Percentiles rank a stretch among this genome's conserved stretches.
Evolutionary conservation across 2,329 filamentous ascomycete species (phyloP).

Genomic region (Alternaria sp.): DNA sequence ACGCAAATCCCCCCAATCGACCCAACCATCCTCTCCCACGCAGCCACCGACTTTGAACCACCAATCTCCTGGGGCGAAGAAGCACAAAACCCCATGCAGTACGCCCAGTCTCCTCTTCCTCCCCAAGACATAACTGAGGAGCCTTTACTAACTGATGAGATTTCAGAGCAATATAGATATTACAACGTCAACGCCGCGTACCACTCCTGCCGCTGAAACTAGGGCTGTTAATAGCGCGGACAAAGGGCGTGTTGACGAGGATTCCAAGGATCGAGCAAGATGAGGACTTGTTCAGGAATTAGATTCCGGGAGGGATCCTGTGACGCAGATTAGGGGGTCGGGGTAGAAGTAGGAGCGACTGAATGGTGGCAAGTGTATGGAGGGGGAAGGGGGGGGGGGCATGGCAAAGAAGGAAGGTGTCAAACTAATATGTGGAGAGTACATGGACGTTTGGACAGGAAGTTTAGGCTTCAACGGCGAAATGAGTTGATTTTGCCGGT

Average conservation of each 20-base stretch:
- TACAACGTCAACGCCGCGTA: conserved; percentile 37
- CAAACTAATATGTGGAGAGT: no score
- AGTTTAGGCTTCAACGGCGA: not conserved
- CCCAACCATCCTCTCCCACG: conserved; percentile 41
- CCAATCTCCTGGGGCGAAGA: conserved; percentile 36
- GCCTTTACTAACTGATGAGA: conserved; percentile 39
- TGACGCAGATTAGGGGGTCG: conserved; percentile 14
- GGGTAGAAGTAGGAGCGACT: not conserved
- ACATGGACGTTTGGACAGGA: not conserved
- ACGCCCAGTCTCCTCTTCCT: conserved; percentile 11
- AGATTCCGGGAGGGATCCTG: conserved; percentile 32
- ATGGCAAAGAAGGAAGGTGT: no score
- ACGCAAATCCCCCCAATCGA: conserved; percentile 39
- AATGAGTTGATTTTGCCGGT: not conserved
- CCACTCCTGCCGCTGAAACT: conserved; percentile 27
- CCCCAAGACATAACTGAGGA: conserved; percentile 13
- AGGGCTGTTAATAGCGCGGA: no score
- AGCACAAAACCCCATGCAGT: conserved; percentile 14
- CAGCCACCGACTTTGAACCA: conserved; percentile 42
- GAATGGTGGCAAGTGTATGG: not conserved
- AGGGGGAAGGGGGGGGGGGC: no score
- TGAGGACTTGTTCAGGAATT: conserved; percentile 38
- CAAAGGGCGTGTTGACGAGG: not conserved
- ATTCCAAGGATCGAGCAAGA: conserved; percentile 45
- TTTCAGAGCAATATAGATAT: conserved; percentile 42